These are phyloP conservation scores for Cutaneotrichosporon dermatis DNA, from an alignment of 1,284 basidiomycete genomes.

Conservation along the genomic window DNA sequence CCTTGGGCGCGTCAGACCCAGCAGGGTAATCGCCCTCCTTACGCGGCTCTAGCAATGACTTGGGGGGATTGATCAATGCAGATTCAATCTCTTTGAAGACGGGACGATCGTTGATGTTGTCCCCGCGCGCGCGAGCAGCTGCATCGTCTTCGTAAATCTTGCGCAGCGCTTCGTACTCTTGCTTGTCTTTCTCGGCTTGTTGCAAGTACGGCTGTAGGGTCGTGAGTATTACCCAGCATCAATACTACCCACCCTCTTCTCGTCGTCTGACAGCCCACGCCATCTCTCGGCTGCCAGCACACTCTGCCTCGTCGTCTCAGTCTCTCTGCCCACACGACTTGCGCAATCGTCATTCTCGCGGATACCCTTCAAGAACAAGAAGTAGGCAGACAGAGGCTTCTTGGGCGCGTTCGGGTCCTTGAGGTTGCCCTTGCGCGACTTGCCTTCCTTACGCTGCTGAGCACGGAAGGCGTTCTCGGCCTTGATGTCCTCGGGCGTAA, in stretches of 20 bases:
- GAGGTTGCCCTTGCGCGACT: constrained; percentile 87
- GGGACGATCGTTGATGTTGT: constrained; percentile 57
- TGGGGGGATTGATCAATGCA: constrained; percentile 18
- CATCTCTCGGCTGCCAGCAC: constrained; percentile 87
- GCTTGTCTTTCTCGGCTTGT: constrained; percentile 86
- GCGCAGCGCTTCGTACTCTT: constrained; percentile 77
- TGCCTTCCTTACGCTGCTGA: constrained; percentile 87
- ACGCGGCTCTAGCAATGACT: constrained; percentile 16
- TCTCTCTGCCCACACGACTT: constrained; percentile 88
- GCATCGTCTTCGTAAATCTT: constrained; percentile 77
- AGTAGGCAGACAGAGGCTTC: constrained; percentile 91
- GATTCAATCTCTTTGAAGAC: constrained; percentile 19
- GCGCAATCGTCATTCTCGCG: constrained; percentile 64
- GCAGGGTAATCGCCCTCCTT: constrained; percentile 8
- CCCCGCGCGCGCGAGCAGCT: constrained; percentile 54
- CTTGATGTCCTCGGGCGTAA: constrained; percentile 92
- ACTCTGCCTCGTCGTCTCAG: constrained; percentile 90
- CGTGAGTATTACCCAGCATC: background rate
- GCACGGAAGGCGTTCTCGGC: constrained; percentile 87
- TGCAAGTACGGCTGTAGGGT: constrained; percentile 70
- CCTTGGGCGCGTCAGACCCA: constrained; percentile 12
- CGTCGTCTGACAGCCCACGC: constrained; percentile 83
- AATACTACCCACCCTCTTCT: constrained; percentile 68
- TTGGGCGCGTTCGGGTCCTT: constrained; percentile 96
- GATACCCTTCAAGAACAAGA: constrained; percentile 88